A percentile compares a stretch with the other conserved stretches of the same genome.
These are phyloP conservation scores for Stephania japonica DNA, from an alignment of 164 flowering plant genomes.

Conservation along the genomic window DNA sequence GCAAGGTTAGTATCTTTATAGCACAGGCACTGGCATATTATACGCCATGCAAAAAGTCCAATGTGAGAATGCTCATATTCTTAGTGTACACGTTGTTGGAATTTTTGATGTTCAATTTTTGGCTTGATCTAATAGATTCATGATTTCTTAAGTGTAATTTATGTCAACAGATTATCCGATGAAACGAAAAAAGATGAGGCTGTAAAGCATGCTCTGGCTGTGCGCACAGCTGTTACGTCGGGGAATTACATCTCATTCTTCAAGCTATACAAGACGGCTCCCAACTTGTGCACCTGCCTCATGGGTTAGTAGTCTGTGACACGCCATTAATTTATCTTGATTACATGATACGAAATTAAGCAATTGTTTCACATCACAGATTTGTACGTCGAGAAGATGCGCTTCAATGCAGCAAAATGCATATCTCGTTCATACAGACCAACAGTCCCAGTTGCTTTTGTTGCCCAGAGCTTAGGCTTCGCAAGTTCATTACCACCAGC, in stretches of 20 bases:
- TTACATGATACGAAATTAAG: not conserved
- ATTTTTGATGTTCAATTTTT: too few species aligned
- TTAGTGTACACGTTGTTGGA: too few species aligned
- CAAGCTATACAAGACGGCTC: conserved; percentile 79
- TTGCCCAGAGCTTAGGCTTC: conserved; percentile 79
- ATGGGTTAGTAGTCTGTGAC: conserved; percentile 57
- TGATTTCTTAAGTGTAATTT: not conserved
- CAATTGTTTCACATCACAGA: conserved; percentile 36
- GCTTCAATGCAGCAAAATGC: conserved; percentile 80
- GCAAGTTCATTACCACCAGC: conserved; percentile 19
- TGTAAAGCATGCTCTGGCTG: conserved; percentile 90
- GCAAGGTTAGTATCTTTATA: conserved; percentile 46
- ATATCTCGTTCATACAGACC: conserved; percentile 94
- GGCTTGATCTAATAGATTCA: too few species aligned
- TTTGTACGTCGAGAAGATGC: conserved; percentile 88
- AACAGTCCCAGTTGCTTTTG: conserved; percentile 63
- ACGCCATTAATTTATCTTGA: not conserved
- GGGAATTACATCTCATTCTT: conserved; percentile 85
- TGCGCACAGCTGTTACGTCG: conserved; percentile 82
- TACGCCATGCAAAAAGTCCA: too few species aligned
- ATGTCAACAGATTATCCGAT: conserved; percentile 49
- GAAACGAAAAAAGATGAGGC: conserved; percentile 68
- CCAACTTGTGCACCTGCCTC: conserved; percentile 66
- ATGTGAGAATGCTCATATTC: too few species aligned
- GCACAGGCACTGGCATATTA: too few species aligned